Conservation (phyloP, 2,329 filamentous ascomycete species). For the Shiraia sp. region DNA sequence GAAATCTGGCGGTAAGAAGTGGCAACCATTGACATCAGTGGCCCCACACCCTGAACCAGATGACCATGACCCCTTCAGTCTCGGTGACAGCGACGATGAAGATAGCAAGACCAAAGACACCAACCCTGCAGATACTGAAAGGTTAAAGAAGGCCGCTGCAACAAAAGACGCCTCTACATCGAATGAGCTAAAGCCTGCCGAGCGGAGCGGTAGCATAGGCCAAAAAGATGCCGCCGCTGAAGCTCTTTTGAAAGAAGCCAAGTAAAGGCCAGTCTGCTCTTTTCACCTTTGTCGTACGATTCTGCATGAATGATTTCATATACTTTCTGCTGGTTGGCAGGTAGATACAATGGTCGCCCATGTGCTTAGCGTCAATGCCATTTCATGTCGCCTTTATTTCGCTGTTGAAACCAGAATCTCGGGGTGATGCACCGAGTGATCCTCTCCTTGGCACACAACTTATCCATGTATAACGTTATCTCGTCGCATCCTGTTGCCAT, state of each 20-base stretch:
- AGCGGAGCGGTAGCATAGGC: slow-evolving; percentile 47
- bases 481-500: no score
- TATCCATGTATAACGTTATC: no score
- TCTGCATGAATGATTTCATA: no score
- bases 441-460: no score
- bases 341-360: no score
- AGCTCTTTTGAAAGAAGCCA: slow-evolving; percentile 48
- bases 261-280: slow-evolving; percentile 16
- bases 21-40: slow-evolving; percentile 88
- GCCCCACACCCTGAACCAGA: slow-evolving; percentile 80
- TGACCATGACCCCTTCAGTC: slow-evolving; percentile 92
- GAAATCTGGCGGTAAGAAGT: slow-evolving; percentile 80
- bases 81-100: slow-evolving; percentile 93
- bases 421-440: no score
- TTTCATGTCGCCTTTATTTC: no score
- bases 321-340: no score
- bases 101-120: slow-evolving; percentile 70
- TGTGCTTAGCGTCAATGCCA: no score
- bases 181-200: slow-evolving; percentile 42
- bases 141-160: slow-evolving; percentile 54
- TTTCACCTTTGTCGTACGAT: background rate
- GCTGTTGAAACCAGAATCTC: no score
- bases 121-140: slow-evolving; percentile 56
- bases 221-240: slow-evolving; percentile 53
- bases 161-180: slow-evolving; percentile 35